Evolutionary conservation across 2,329 filamentous ascomycete species (phyloP).

Genomic region (Fusarium sp.): DNA sequence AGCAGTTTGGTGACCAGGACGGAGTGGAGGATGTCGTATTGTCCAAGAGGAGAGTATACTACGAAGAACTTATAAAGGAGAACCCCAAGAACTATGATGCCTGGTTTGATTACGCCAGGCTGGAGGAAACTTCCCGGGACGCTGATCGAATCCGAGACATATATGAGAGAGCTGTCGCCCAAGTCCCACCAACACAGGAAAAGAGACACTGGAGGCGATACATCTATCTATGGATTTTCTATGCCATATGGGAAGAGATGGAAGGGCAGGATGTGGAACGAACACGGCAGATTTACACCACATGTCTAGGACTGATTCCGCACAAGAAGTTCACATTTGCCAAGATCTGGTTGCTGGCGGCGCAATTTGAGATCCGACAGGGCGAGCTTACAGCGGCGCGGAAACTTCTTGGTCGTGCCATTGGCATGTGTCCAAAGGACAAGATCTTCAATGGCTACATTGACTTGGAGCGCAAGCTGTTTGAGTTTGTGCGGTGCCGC

Average conservation of each 20-base stretch:
- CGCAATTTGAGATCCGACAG: conserved; percentile 92
- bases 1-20: conserved; percentile 93
- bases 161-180: conserved; percentile 95
- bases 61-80: conserved; percentile 93
- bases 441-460: conserved; percentile 95
- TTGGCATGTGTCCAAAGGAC: conserved; percentile 96
- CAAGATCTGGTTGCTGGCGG: conserved; percentile 94
- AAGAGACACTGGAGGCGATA: conserved; percentile 98
- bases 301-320: conserved; percentile 86
- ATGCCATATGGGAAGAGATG: conserved; percentile 94
- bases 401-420: conserved; percentile 88
- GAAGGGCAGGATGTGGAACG: conserved; percentile 81
- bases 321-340: conserved; percentile 98
- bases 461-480: conserved; percentile 90
- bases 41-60: conserved; percentile 91
- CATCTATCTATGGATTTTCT: conserved; percentile 98
- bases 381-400: conserved; percentile 81
- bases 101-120: conserved; percentile 93
- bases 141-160: conserved; percentile 87
- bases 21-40: conserved; percentile 95
- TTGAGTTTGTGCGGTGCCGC: conserved; percentile 92
- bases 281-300: conserved; percentile 89
- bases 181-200: conserved; percentile 93
- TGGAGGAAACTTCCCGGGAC: conserved; percentile 89
- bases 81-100: conserved; percentile 97